Base-by-base conservation (phyloP, 2,329 filamentous ascomycete genomes). In the Aureobasidium namibiae region DNA sequence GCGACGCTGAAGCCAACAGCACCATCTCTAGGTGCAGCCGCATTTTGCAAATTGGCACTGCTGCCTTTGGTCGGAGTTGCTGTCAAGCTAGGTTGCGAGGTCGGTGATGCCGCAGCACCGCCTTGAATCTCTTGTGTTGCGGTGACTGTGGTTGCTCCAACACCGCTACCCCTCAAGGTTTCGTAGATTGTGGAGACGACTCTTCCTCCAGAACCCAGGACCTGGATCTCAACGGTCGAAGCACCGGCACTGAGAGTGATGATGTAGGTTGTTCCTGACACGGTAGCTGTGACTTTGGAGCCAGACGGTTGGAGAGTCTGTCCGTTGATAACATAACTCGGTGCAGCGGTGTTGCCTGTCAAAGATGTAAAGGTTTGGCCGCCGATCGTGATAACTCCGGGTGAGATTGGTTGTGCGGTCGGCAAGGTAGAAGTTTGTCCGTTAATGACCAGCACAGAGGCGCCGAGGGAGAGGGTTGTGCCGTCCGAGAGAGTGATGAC, bases 391-490 rank as follows among this genome's bases (percentile, higher is more conserved):
- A 71, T 63, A 38, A 70, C 56, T 3, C 68, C 70, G 23, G 69
- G 65, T 18, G 63, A 61, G 0, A 67, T 69, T 0, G 64, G 59
- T n/a, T 61, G 61, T 5, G 65, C 8, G 10, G 14, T 45, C 4
- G 54, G 54, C 14, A 57, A 33, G 10, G 60, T 56, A 3, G 62
- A 60, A 2, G 59, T 41, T n/a, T 49, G 2, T 14, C 72, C 73
- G 31, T 72, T 72, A 44, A 78, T 62, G 6, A 77, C 70, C 2
- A 78, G 60, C 26, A 70, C 70, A 7, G 69, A 70, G 24, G 73
- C 74, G 5, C 66, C 71, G 0, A 69, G 63, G 2, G 64, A 74
- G 6, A 72, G 66, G 1, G 60, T 60, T 4, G 48, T 54, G n/a
- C 58, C 62, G 41, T 24, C 57, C 6, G 13, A 63, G 13, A 61